phyloP scores from a whole-genome alignment of 2,329 filamentous ascomycete genomes.

The Ascochyta rabiei region DNA sequence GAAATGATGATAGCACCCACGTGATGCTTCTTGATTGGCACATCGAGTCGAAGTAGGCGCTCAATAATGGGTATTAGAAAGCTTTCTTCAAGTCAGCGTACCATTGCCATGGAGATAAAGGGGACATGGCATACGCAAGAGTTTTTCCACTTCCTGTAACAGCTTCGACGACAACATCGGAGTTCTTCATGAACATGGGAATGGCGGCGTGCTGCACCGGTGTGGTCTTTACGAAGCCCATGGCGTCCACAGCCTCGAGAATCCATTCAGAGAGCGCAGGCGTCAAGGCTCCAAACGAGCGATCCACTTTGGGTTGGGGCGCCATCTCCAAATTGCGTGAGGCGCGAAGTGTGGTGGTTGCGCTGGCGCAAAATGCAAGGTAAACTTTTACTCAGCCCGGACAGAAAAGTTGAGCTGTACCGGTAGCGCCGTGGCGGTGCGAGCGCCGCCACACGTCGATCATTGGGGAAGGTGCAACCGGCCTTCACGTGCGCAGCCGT shows the following conservation, averaged over 20 bases:
- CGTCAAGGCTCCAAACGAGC: conserved; percentile 72
- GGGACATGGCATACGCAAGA: conserved; percentile 27
- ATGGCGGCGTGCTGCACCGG: conserved; percentile 94
- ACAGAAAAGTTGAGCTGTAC: conserved; percentile 26
- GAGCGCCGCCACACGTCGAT: conserved; percentile 9
- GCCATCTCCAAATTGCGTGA: conserved; percentile 32
- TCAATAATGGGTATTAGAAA: conserved; percentile 86
- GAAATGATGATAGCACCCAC: conserved; percentile 90
- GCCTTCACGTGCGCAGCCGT: background rate
- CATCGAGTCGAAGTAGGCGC: conserved; percentile 77
- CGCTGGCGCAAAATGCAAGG: conserved; percentile 2
- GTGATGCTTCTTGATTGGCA: conserved; percentile 87
- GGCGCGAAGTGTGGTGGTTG: conserved; percentile 8
- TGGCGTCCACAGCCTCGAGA: conserved; percentile 78
- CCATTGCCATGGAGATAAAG: background rate
- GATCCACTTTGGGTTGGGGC: conserved; percentile 42
- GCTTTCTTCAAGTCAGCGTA: conserved; percentile 14
- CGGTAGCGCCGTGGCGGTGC: conserved; percentile 14
- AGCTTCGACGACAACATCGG: conserved; percentile 88
- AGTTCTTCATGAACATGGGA: conserved; percentile 85
- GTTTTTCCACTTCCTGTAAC: conserved; percentile 48
- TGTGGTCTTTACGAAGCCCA: conserved; percentile 87
- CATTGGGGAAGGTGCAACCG: background rate
- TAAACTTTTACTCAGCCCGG: conserved; percentile 10
- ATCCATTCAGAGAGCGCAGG: conserved; percentile 82